Evolutionary conservation across 768 basidiomycete genomes (phyloP), one percentile per base, ranked within the genome.

Genomic region (Cystofilobasidium bisporidii): DNA sequence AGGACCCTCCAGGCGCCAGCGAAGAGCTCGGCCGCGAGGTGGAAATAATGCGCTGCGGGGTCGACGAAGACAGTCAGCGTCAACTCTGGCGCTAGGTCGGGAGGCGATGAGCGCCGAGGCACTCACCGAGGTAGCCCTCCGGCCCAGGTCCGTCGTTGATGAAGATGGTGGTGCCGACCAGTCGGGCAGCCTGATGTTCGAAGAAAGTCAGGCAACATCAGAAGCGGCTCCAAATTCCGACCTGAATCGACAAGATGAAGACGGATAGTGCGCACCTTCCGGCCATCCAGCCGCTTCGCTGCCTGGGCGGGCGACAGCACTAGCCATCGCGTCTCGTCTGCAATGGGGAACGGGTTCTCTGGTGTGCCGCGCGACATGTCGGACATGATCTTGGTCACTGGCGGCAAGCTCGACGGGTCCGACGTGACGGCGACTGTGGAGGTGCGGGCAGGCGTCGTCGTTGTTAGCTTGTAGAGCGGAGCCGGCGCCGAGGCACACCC

Each of bases 11-110:
- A 60, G 28, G 68, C 68, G n/a, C 68, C 68, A 20, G 63, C 58
- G 43, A 60, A 65, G 47, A 69, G 33, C 58, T 69, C 68, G 28
- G 68, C 68, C n/a, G 68, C 68, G 24, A 69, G 53, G 50, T 69
- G 68, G 63, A 69, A 69, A 58, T 69, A 69, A 45, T 69, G 68
- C 22, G 68, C 68, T 69, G 59, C 0, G 41, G 32, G 40, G n/a
- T 14, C 24, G 10, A 32, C 38, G 32, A 30, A 43, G 48, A n/a
- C 36, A 24, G 4, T n/a, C 22, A 24, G 48, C n/a, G n/a, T n/a
- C n/a, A n/a, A n/a, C n/a, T n/a, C n/a, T n/a, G n/a, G n/a, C n/a
- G n/a, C n/a, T n/a, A n/a, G n/a, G n/a, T n/a, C n/a, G 15, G 1
- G 10, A 15, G 33, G 28, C 20, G 18, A 57, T 45, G n/a, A 8